phyloP scores from a whole-genome alignment of 768 basidiomycete species.

The Leccinum uliginosum region DNA sequence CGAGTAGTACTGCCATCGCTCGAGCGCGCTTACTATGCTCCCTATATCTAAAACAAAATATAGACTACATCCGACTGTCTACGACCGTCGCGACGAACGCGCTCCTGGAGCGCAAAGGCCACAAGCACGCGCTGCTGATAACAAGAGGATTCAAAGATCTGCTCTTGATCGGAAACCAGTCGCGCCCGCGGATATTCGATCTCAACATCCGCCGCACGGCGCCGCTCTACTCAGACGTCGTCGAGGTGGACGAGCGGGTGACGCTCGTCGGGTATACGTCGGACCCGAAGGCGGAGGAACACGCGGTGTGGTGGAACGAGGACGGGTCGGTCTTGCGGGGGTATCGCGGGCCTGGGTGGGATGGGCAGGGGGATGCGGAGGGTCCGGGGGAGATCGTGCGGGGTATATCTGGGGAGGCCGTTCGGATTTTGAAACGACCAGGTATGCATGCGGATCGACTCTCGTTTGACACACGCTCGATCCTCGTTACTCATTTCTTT shows the following conservation, averaged over 20 bases:
- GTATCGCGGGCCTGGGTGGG: constrained; percentile 78
- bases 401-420: constrained; percentile 87
- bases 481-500: background rate
- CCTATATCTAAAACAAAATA: background rate
- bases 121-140: constrained; percentile 85
- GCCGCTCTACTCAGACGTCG: constrained; percentile 67
- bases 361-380: constrained; percentile 63
- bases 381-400: constrained; percentile 76
- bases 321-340: constrained; percentile 60
- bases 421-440: constrained; percentile 73
- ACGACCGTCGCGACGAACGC: constrained; percentile 98
- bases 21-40: background rate
- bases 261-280: constrained; percentile 92
- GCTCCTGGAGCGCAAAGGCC: constrained; percentile 90
- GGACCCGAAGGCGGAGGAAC: constrained; percentile 74
- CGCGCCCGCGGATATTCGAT: constrained; percentile 92
- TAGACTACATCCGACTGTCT: constrained; percentile 87
- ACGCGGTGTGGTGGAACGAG: constrained; percentile 74
- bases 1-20: no score
- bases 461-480: background rate
- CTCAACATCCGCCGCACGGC: constrained; percentile 78
- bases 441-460: constrained; percentile 29
- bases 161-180: constrained; percentile 90
- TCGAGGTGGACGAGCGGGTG: constrained; percentile 83
- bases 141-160: constrained; percentile 91